These are phyloP conservation scores for Aspergillus thermomutatus DNA, from an alignment of 2,329 filamentous ascomycete genomes.

Conservation along the genomic window DNA sequence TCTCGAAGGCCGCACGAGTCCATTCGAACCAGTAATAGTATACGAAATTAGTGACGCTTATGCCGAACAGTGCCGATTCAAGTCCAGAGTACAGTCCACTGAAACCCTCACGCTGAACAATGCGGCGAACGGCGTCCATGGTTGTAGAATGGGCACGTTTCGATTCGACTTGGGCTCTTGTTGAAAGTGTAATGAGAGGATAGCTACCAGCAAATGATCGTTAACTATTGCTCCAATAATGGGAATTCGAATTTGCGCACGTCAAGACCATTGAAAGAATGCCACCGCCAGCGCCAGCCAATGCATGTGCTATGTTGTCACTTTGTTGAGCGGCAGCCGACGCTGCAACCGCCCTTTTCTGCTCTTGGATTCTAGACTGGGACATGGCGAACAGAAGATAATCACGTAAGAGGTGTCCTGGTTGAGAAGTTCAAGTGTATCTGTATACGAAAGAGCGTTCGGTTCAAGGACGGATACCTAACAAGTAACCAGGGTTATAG, in stretches of 20 bases:
- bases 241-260: slow-evolving; percentile 46
- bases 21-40: slow-evolving; percentile 99
- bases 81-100: slow-evolving; percentile 87
- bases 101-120: slow-evolving; percentile 87
- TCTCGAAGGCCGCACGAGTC: slow-evolving; percentile 79
- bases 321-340: slow-evolving; percentile 74
- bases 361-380: slow-evolving; percentile 35
- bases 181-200: slow-evolving; percentile 94
- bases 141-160: slow-evolving; percentile 85
- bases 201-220: slow-evolving; percentile 57
- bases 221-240: slow-evolving; percentile 8
- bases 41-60: slow-evolving; percentile 98
- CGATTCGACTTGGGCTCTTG: slow-evolving; percentile 95
- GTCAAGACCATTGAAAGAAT: slow-evolving; percentile 95
- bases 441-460: neutral
- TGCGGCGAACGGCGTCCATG: slow-evolving; percentile 75
- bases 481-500: neutral
- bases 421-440: neutral
- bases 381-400: slow-evolving; percentile 32
- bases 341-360: slow-evolving; percentile 41
- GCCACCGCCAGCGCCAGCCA: slow-evolving; percentile 88
- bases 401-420: neutral
- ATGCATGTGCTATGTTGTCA: slow-evolving; percentile 94
- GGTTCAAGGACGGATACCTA: neutral
- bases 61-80: slow-evolving; percentile 92